Conservation (phyloP, 2,329 filamentous ascomycete species). For the Chlorencoelia australis region DNA sequence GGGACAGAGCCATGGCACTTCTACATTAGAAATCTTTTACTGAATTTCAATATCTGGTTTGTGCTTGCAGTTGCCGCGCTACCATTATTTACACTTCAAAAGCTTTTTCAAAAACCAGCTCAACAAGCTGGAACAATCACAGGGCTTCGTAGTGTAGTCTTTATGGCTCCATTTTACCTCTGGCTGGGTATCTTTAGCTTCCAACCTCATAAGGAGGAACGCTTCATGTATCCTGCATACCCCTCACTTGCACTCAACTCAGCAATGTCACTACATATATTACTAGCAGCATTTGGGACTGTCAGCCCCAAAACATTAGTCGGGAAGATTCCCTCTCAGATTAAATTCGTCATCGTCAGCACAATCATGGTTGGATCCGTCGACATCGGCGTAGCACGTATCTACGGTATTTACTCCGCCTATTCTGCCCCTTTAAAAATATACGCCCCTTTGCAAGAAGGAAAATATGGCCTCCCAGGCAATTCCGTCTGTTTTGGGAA, state of each 20-base stretch:
- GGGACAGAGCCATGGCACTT: conserved; percentile 96
- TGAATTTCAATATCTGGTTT: conserved; percentile 98
- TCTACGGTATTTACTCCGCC: conserved; percentile 65
- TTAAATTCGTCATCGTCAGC: conserved; percentile 61
- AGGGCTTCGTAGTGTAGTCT: conserved; percentile 64
- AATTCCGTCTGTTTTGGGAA: conserved; percentile 83
- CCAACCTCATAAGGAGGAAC: conserved; percentile 94
- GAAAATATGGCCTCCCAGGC: conserved; percentile 44
- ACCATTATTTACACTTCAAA: conserved; percentile 68
- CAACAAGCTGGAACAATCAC: conserved; percentile 52
- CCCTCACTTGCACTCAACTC: conserved; percentile 85
- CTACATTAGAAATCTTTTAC: conserved; percentile 78
- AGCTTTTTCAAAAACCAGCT: conserved; percentile 47
- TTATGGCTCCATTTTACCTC: conserved; percentile 80
- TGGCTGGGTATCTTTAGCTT: conserved; percentile 87
- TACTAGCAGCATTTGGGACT: conserved; percentile 66
- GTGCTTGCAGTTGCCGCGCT: conserved; percentile 63
- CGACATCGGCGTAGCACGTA: conserved; percentile 59
- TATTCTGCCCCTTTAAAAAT: conserved; percentile 73
- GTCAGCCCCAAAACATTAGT: conserved; percentile 55
- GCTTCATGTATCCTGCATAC: conserved; percentile 97
- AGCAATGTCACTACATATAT: conserved; percentile 70
- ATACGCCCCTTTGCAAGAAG: conserved; percentile 53
- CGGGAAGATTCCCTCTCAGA: conserved; percentile 60
- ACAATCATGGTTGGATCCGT: conserved; percentile 52